Conservation (phyloP, 2,329 filamentous ascomycete genomes). For the Colletotrichum sp. region DNA sequence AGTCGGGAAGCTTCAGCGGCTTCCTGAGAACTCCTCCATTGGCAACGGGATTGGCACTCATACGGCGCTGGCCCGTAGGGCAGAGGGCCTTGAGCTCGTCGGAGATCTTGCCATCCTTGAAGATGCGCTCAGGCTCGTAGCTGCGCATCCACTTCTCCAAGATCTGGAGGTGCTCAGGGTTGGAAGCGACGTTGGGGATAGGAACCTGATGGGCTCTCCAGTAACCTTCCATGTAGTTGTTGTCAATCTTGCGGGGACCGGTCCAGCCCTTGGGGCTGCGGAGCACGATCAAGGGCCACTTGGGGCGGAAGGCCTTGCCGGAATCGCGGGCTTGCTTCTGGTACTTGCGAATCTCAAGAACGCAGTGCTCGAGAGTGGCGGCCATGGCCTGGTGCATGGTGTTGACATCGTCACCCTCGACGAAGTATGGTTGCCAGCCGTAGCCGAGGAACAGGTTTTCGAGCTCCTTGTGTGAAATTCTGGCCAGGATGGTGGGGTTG, state of each 20-base stretch:
- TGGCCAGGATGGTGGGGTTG: constrained; percentile 76
- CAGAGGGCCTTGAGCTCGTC: constrained; percentile 68
- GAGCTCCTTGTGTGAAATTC: constrained; percentile 77
- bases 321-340: constrained; percentile 76
- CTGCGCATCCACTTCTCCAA: constrained; percentile 80
- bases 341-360: constrained; percentile 70
- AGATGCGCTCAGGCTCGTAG: constrained; percentile 76
- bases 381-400: constrained; percentile 86
- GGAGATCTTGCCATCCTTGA: constrained; percentile 68
- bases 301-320: constrained; percentile 71
- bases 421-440: constrained; percentile 81
- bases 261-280: constrained; percentile 84
- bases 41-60: constrained; percentile 78
- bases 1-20: constrained; percentile 73
- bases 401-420: constrained; percentile 75
- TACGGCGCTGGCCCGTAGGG: constrained; percentile 69
- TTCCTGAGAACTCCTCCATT: constrained; percentile 74
- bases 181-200: constrained; percentile 71
- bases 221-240: constrained; percentile 76
- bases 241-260: constrained; percentile 73
- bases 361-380: constrained; percentile 74
- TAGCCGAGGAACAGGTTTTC: constrained; percentile 74
- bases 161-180: constrained; percentile 68
- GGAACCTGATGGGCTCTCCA: constrained; percentile 83
- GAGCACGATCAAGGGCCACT: constrained; percentile 81